Conservation (phyloP, 2,329 filamentous ascomycete genomes). For the Trichophaea hybrida region DNA sequence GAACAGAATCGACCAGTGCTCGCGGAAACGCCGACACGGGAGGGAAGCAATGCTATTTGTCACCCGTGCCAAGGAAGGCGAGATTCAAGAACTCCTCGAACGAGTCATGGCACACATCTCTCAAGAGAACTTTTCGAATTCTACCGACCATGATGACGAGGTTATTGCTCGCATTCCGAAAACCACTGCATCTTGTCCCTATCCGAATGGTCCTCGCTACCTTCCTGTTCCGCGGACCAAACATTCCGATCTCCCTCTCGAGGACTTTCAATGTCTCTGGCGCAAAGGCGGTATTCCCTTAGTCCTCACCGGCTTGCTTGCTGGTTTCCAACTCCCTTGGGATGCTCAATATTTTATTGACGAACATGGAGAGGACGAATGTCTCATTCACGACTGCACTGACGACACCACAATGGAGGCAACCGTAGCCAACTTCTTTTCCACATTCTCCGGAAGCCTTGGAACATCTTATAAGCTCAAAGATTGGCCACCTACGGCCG, state of each 20-base stretch:
- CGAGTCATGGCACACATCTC: conserved; percentile 10
- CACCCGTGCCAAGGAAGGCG: conserved; percentile 21
- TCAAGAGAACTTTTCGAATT: background rate
- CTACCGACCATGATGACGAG: background rate
- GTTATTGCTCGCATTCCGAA: conserved; percentile 9
- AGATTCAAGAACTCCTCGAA: conserved; percentile 9
- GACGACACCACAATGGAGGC: conserved; percentile 18
- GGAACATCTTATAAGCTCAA: conserved; percentile 17
- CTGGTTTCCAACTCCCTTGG: conserved; percentile 26
- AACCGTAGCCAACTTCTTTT: conserved; percentile 10
- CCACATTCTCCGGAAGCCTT: conserved; percentile 1
- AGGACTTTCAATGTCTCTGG: conserved; percentile 25
- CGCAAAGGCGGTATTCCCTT: conserved; percentile 24
- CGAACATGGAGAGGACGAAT: conserved; percentile 22
- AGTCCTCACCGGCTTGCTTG: conserved; percentile 23
- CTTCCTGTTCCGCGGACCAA: conserved; percentile 21
- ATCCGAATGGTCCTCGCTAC: conserved; percentile 13
- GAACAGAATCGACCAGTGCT: conserved; percentile 18
- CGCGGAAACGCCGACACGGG: conserved; percentile 17
- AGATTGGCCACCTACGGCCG: conserved; percentile 27
- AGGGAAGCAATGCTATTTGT: conserved; percentile 22
- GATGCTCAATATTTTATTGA: conserved; percentile 24
- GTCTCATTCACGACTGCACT: conserved; percentile 23
- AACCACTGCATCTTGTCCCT: conserved; percentile 1
- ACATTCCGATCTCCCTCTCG: conserved; percentile 11